Evolutionary conservation across 75 land plant genomes (phyloP), one percentile per base, ranked within the genome.

Genomic region (Pinus albicaulis): DNA sequence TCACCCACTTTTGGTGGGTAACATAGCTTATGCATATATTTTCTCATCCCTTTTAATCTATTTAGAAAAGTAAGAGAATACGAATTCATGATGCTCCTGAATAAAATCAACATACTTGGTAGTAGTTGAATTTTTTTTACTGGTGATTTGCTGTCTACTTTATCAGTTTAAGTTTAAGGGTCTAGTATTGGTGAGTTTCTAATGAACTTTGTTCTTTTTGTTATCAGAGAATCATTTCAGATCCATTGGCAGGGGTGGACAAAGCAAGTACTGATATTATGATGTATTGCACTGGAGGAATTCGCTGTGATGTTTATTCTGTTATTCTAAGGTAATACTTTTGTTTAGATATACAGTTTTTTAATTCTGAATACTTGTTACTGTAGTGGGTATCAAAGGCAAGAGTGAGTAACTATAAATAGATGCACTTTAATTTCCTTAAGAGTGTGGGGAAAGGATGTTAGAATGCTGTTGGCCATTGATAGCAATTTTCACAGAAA

Each of bases 231-330:
- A 68, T 41, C 24, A 36, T 38, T 68, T 80, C 85, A 65, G 95
- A 95, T 84, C 98, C 93, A 76, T 72, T 95, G 62, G 80, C 84
- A 70, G 72, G 71, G 34, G 81, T 89, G 72, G 95, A 95, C 71
- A 95, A 92, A 83, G 89, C 87, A 66, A 77, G 78, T 11, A 90
- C 87, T 0, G 90, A 95, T 57, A 76, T 95, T 59, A 72, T 95
- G 77, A 95, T 95, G 98, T 95, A 95, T 74, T 95, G 98, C 72
- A 95, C 98, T 19, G 98, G 98, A 31, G 98, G 98, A 69, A 95
- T 95, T 66, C 89, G 98, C 0, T 95, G 98, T 80, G 98, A 95
- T 83, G 91, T 95, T 3, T 95, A 95, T 81, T 95, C 98, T 55
- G 81, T 92, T 61, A 90, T 95, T 53, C 85, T 95, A 48, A 90